Evolutionary conservation across 495 filamentous ascomycete genomes (phyloP), one percentile per base, ranked within the genome.

Genomic region (Friedmanniomyces endolithicus): DNA sequence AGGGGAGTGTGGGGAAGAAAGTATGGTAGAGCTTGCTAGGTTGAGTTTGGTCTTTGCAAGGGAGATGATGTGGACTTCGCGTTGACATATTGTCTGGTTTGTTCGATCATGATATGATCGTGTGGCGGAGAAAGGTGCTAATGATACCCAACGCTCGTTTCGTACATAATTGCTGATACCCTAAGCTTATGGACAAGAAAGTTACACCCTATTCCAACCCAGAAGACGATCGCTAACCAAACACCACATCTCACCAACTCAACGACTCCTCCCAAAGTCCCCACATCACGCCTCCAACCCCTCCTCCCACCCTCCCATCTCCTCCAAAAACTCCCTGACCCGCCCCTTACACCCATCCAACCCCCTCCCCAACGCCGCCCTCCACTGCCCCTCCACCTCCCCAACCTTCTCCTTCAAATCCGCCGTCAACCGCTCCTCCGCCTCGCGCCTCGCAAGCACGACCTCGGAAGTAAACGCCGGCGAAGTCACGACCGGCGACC

Each of bases 341-440:
- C 67, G 75, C 69, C 35, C 54, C 74, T 73, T 50, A 75, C 68
- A 67, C 9, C 68, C 74, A 55, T 74, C 73, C 55, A 86, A 70
- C 55, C 78, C 72, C 44, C 74, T 74, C 11, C 83, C 83, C 17
- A 87, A 63, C 14, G 80, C 83, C 62, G 85, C 82, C 12, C 70
- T 65, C 82, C 92, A 98, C 68, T 92, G 87, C 23, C 86, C 83
- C 69, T 97, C 92, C 47, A 98, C 82, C 37, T 88, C 80, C 45
- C 80, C 75, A 11, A 96, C 90, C 67, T 88, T 90, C 56, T 95
- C 90, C 67, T 95, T 90, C 57, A 95, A 66, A 65, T 96, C 90
- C n/a, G 80, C 80, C 12, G 88, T 94, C 65, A 95, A 65, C 44
- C 75, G 66, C 33, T 66, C 68, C 60, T 85, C 85, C 66, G 90